Evolutionary conservation across 306 rosid genomes (phyloP).

Genomic region (Prunus kanzakura): DNA sequence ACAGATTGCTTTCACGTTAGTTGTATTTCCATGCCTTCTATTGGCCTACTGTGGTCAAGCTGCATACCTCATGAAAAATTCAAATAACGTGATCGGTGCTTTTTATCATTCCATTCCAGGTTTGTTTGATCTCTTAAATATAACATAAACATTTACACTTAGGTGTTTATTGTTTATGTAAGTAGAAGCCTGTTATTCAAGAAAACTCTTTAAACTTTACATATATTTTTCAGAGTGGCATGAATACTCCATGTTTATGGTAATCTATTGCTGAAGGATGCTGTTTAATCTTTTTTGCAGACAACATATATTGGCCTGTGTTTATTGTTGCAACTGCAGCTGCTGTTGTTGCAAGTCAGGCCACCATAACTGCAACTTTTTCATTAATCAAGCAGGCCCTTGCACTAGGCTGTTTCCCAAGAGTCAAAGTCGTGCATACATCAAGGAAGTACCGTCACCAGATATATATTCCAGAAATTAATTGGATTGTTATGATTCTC

Average conservation of each 20-base stretch:
- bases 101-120: constrained; percentile 98
- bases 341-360: constrained; percentile 92
- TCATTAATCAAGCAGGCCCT: constrained; percentile 90
- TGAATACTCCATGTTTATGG: not conserved
- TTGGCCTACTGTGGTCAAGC: constrained; percentile 18
- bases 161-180: not conserved
- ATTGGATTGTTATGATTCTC: constrained; percentile 94
- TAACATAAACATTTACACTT: not conserved
- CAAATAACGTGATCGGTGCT: constrained; percentile 49
- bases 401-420: constrained; percentile 93
- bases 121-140: constrained; percentile 22
- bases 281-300: constrained; percentile 46
- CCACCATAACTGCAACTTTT: constrained; percentile 90
- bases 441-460: constrained; percentile 84
- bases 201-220: not conserved
- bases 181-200: not conserved
- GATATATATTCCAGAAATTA: constrained; percentile 87
- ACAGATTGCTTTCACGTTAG: constrained; percentile 62
- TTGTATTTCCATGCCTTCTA: constrained; percentile 77
- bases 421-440: constrained; percentile 89
- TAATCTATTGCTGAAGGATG: constrained; percentile 17
- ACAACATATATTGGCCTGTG: constrained; percentile 85
- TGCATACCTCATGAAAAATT: constrained; percentile 38
- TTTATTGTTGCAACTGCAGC: constrained; percentile 93
- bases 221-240: not conserved